Conservation (phyloP, 2,329 filamentous ascomycete species). For the Calonectria pteridis region DNA sequence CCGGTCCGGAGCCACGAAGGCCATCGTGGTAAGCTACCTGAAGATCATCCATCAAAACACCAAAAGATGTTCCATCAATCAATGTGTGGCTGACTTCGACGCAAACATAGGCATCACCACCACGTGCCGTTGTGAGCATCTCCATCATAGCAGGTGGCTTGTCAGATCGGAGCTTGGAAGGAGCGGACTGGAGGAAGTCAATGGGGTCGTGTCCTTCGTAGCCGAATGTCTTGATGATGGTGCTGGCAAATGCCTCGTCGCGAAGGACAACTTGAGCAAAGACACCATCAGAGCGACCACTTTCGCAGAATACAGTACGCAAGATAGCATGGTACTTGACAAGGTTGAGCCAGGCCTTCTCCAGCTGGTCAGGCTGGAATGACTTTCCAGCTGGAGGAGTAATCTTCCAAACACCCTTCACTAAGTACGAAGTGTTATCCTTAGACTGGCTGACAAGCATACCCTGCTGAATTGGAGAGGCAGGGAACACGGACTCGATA, state of each 20-base stretch:
- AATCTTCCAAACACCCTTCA: neutral
- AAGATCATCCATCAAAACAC: conserved; percentile 47
- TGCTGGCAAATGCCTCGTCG: neutral
- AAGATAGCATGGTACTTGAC: conserved; percentile 27
- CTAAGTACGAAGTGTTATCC: conserved; percentile 11
- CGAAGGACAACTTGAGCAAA: neutral
- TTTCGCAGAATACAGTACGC: conserved; percentile 15
- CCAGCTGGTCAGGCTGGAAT: conserved; percentile 9
- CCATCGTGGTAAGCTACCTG: conserved; percentile 39
- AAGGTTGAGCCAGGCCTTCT: conserved; percentile 29
- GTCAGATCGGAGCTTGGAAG: neutral
- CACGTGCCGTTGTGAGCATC: neutral
- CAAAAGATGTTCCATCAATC: conserved; percentile 46
- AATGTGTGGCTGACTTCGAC: conserved; percentile 51
- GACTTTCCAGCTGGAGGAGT: neutral
- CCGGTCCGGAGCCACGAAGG: neutral
- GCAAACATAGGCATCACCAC: conserved; percentile 27
- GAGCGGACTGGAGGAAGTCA: neutral
- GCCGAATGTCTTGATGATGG: conserved; percentile 1
- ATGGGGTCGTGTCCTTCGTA: neutral
- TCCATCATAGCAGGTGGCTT: neutral
- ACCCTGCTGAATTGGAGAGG: conserved; percentile 33
- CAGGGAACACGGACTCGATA: conserved; percentile 26
- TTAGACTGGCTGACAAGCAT: conserved; percentile 27
- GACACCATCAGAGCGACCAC: neutral